A percentile compares a stretch with the other conserved stretches of the same genome.
Evolutionary conservation across 352 stramenopile genomes (phyloP).

Genomic region (Pythium plurisporium): DNA sequence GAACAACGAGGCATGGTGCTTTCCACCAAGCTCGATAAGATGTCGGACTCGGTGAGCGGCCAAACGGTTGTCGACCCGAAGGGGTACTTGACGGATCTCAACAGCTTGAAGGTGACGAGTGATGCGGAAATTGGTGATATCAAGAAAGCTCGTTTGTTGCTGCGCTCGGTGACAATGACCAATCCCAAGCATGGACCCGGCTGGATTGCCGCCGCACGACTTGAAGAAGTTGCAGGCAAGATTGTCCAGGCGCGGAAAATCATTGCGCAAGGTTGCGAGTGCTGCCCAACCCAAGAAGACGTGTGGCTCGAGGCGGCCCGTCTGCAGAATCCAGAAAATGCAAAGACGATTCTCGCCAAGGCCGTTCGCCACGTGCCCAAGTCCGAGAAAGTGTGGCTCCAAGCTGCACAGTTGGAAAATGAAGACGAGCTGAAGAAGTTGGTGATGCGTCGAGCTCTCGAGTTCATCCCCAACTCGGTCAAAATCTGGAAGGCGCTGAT

Average conservation of each 20-base stretch:
- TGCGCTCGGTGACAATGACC: conserved; percentile 96
- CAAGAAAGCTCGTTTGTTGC: conserved; percentile 95
- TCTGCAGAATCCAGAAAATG: conserved; percentile 94
- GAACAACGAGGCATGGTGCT: conserved; percentile 92
- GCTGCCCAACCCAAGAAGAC: conserved; percentile 95
- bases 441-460: conserved; percentile 87
- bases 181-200: conserved; percentile 98
- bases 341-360: conserved; percentile 95
- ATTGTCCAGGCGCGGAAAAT: conserved; percentile 95
- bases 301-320: conserved; percentile 98
- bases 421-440: conserved; percentile 87
- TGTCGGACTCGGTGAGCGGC: conserved; percentile 94
- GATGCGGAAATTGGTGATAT: conserved; percentile 97
- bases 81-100: conserved; percentile 97
- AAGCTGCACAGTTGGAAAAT: conserved; percentile 93
- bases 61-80: conserved; percentile 98
- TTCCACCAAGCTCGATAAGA: conserved; percentile 95
- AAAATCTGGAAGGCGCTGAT: conserved; percentile 99
- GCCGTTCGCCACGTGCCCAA: conserved; percentile 91
- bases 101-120: conserved; percentile 90
- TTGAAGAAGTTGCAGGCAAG: conserved; percentile 97
- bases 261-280: conserved; percentile 97
- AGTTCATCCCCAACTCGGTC: conserved; percentile 96
- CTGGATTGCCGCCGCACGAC: conserved; percentile 97
- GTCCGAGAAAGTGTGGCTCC: conserved; percentile 96